A percentile compares a stretch with the other conserved stretches of the same genome.
phyloP scores from a whole-genome alignment of 495 filamentous ascomycete genomes.

The Cladorrhinum samala region DNA sequence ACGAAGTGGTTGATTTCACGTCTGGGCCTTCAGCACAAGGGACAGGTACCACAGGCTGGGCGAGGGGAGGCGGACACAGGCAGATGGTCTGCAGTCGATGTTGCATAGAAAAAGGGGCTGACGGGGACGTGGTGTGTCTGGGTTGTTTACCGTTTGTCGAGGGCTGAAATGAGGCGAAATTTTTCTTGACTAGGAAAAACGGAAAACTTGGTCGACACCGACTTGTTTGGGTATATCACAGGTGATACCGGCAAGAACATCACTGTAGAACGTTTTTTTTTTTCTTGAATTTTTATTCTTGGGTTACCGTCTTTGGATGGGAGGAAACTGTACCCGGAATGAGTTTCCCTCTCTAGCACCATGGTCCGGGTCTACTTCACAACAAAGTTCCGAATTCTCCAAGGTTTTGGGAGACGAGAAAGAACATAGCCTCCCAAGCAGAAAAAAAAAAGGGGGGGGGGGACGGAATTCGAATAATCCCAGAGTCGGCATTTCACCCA shows the following conservation, averaged over 20 bases:
- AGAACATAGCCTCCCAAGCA: too few species aligned
- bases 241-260: too few species aligned
- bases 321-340: neutral
- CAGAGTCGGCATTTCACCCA: too few species aligned
- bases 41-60: slow-evolving; percentile 20
- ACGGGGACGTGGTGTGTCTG: slow-evolving; percentile 43
- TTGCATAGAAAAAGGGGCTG: slow-evolving; percentile 38
- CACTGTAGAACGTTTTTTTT: neutral
- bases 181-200: neutral
- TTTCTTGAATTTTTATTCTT: neutral
- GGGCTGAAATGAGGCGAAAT: slow-evolving; percentile 17
- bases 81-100: slow-evolving; percentile 41
- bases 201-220: neutral
- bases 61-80: slow-evolving; percentile 30
- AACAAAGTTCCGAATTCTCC: too few species aligned
- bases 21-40: neutral
- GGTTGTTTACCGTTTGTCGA: slow-evolving; percentile 40
- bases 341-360: too few species aligned
- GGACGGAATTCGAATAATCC: too few species aligned
- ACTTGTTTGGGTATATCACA: too few species aligned
- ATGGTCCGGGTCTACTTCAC: too few species aligned
- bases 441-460: too few species aligned
- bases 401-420: too few species aligned
- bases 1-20: slow-evolving; percentile 15
- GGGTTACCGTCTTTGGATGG: neutral